Base-by-base conservation (phyloP, 192 early-diverging fungal genomes). In the Backusella luteola region DNA sequence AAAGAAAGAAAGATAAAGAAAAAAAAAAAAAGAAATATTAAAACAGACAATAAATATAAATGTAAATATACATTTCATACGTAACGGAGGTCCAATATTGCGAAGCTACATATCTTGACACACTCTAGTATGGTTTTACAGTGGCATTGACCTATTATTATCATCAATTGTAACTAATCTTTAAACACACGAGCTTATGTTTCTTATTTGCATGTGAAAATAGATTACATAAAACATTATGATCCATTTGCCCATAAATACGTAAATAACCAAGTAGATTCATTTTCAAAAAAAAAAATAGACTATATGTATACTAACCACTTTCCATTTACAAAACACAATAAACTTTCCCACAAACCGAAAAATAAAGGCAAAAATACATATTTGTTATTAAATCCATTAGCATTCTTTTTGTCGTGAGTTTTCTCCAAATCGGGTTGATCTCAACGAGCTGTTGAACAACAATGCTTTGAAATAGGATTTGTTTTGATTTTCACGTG, bases 141-240 rank as follows among this genome's bases (percentile, higher is more conserved):
- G 56, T 63, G 23, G 56, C 56, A 63, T 63, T 63, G 56, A 63
- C 26, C 56, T 63, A 63, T 63, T 63, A 63, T 63, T 63, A 63
- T 63, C 56, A 63, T 63, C 21, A 63, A 63, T 29, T 63, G 56
- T 63, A 63, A 63, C 56, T 63, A 63, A 0, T 63, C 21, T 23
- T 11, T 2, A 63, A 63, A 63, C 23, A 14, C 56, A 63, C 56
- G 56, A 63, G 56, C 56, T 63, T 63, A 4, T 63, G 12, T 63
- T 63, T 63, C n/a, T 4, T 63, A 29, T 63, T 63, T 9, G 9
- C 56, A 63, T 63, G 56, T 63, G 56, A 63, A 63, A 63, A 63
- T 29, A 29, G 3, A 63, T 26, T 23, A 63, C 2, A 63, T 23
- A 63, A 63, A 63, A 63, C 23, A 29, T 6, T 26, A 29, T 63